These are phyloP conservation scores for Laguncularia racemosa DNA, from an alignment of 345 rosid genomes.

Conservation along the genomic window DNA sequence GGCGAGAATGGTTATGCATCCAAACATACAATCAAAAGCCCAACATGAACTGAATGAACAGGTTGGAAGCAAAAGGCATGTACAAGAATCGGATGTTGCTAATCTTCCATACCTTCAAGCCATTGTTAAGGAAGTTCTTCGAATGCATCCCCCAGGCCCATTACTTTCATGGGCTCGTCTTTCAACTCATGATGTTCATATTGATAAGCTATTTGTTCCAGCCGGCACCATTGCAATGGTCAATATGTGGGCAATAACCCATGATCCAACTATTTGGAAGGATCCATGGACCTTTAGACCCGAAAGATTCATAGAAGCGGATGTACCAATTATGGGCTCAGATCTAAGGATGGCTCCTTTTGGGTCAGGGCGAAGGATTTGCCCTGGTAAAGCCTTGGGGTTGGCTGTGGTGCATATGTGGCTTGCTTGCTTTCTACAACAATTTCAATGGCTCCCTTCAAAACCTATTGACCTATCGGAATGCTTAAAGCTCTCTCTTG, in stretches of 20 bases:
- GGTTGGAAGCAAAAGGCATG: slow-evolving; percentile 15
- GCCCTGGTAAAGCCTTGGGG: slow-evolving; percentile 62
- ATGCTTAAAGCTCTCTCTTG: slow-evolving; percentile 46
- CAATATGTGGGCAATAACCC: slow-evolving; percentile 84
- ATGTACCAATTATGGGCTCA: slow-evolving; percentile 54
- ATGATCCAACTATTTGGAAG: slow-evolving; percentile 47
- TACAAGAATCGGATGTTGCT: slow-evolving; percentile 46
- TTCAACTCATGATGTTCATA: slow-evolving; percentile 43
- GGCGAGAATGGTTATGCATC: slow-evolving; percentile 60
- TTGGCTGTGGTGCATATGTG: slow-evolving; percentile 52
- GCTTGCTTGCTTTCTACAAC: slow-evolving; percentile 53
- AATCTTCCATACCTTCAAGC: slow-evolving; percentile 53
- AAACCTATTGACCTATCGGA: slow-evolving; percentile 42
- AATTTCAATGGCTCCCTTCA: slow-evolving; percentile 40
- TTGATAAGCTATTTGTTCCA: slow-evolving; percentile 42
- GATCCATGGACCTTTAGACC: slow-evolving; percentile 52
- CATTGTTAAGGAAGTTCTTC: slow-evolving; percentile 49
- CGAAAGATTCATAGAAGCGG: slow-evolving; percentile 31
- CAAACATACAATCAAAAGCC: slow-evolving; percentile 40
- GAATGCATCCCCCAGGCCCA: slow-evolving; percentile 71
- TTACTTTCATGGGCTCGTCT: slow-evolving; percentile 79
- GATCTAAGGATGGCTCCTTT: slow-evolving; percentile 60
- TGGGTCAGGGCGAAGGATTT: slow-evolving; percentile 72
- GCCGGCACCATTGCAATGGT: slow-evolving; percentile 73
- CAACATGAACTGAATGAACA: slow-evolving; percentile 38